Evolutionary conservation across 129 eudicot genomes (phyloP), one percentile per base, ranked within the genome.

Genomic region (Tanacetum coccineum): DNA sequence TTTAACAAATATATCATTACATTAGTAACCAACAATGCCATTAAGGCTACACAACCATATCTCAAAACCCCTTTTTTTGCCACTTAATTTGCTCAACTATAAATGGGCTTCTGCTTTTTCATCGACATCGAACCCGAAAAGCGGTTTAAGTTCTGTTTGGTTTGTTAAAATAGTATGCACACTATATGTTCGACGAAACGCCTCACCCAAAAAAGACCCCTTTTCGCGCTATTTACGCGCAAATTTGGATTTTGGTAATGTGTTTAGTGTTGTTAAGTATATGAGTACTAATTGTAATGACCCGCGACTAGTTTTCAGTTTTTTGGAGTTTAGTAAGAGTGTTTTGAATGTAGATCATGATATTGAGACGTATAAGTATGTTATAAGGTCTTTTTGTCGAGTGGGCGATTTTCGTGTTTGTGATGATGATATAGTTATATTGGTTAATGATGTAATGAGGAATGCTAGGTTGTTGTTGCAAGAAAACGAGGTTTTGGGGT

Each of bases 101-200:
- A 49, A n/a, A n/a, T n/a, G n/a, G n/a, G n/a, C n/a, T n/a, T n/a
- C n/a, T n/a, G n/a, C n/a, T n/a, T n/a, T n/a, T n/a, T n/a, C 79
- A 44, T 72, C 89, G 45, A 42, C 75, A n/a, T 76, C 90, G 49
- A 69, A 73, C 17, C 76, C 78, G 50, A 81, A 81, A 57, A n/a
- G n/a, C n/a, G n/a, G n/a, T n/a, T n/a, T n/a, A n/a, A 51, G 44
- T 3, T 55, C 77, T 46, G 56, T 72, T 36, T 91, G 97, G 97
- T 87, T 91, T 58, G 62, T 78, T 71, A 92, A 92, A 67, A 85
- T 88, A 48, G 86, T 92, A 54, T 87, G 83, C 81, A 85, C 95
- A 12, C 49, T 88, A 54, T 76, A 76, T 79, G 64, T 88, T 80
- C 79, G 76, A 61, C 71, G 70, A 47, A 70, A 86, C 9, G 62